Base-by-base conservation (phyloP, 257 asterid genomes). In the Petrea volubilis region DNA sequence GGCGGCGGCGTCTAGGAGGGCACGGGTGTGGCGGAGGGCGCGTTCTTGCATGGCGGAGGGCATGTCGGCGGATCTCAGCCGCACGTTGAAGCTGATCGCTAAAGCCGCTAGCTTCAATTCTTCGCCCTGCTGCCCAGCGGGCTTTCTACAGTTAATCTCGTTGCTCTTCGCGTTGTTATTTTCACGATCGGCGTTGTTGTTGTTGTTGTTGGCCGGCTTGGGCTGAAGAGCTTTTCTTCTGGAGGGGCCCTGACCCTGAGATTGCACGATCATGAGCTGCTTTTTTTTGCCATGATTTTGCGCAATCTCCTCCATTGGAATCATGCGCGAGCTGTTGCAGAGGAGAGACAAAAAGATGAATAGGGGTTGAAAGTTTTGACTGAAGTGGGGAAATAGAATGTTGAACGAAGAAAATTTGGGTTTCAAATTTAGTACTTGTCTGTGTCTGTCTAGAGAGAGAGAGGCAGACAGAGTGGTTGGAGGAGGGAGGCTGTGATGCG, bases 61-160 rank as follows among this genome's bases (percentile, higher is more conserved):
- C 96, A 91, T 89, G 79, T 89, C 95, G 64, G 96, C 88, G 59
- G 84, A 79, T 78, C 91, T 84, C 76, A 89, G 74, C 24, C 93
- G 86, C 29, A 82, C 41, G 77, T 85, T 81, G 51, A 85, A 82
- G 71, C 72, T 72, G 74, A 91, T 77, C 10, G 95, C 92, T 2
- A 89, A 29, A 41, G 86, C 88, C 0, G 97, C 94, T 23, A 88
- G 74, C 81, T 84, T 83, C 55, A 85, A 73, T 72, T 83, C 85
- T 52, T 86, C 84, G 13, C 66, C 65, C 27, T 65, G 74, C 14
- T 72, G 49, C 11, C 25, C 47, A 18, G 7, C 44, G 11, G 21
- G 38, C 15, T n/a, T 11, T 2, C 4, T n/a, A 17, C 4, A 8
- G 51, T 3, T 40, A 18, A 18, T 18, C 5, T 2, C 7, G 11